Base-by-base conservation (phyloP, 192 early-diverging fungal genomes). In the Phlyctochytrium planicorne region DNA sequence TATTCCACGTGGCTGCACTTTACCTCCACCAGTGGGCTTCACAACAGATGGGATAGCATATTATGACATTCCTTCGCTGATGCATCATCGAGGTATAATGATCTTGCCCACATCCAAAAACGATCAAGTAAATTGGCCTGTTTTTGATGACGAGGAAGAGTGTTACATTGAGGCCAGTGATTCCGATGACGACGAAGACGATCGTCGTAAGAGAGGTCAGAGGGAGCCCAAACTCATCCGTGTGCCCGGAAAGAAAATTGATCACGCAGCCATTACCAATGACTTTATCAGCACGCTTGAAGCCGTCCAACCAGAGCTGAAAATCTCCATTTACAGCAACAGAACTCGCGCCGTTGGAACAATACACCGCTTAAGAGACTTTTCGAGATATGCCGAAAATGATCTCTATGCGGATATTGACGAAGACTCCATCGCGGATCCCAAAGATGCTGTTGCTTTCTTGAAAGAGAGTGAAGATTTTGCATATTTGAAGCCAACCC, bases 11-110 rank as follows among this genome's bases (percentile, higher is more conserved):
- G 85, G 85, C 27, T 87, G 79, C 66, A 71, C 71, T 0, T 60
- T 84, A 2, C 82, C 82, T 17, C 62, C 70, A 3, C 85, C 85
- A 25, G 53, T 76, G 6, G 85, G 85, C 2, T 87, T 77, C 61
- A 87, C 85, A 10, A 34, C 73, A 2, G 81, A 85, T 53, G 85
- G 85, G 6, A 84, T 87, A 36, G 72, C 81, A 1, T 87, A 76
- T 65, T 87, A 86, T 70, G 85, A 87, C 59, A 75, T 87, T 32
- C 74, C 80, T 10, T 69, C 80, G 2, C 47, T 87, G 27, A 71
- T 85, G 67, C 75, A 77, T 35, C 79, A 80, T 35, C 78, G 72
- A 14, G 83, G 83, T 27, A 68, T 76, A 1, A 77, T 85, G 75
- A 67, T 78, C 6, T 53, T 81, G 2, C 78, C 79, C 1, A 32